Evolutionary conservation across 1,284 basidiomycete species (phyloP).

Genomic region (Microbotryum saponariae): DNA sequence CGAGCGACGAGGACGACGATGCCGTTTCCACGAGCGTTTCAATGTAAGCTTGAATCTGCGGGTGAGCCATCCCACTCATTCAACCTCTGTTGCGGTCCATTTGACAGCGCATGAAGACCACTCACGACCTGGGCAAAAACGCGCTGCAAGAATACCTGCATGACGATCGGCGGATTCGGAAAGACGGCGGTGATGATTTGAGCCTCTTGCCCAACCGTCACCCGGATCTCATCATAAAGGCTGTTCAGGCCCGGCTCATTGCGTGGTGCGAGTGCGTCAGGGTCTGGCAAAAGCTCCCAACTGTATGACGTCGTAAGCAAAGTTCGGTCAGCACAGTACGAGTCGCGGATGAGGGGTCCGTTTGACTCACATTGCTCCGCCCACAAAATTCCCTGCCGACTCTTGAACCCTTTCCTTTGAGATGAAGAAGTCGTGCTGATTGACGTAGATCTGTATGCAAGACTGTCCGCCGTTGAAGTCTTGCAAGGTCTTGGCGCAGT

Average conservation of each 20-base stretch:
- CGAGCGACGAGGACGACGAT: conserved; percentile 68
- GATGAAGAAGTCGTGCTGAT: conserved; percentile 99
- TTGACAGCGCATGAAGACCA: conserved; percentile 5
- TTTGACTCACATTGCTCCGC: conserved; percentile 29
- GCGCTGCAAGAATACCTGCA: conserved; percentile 96
- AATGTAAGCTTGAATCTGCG: conserved; percentile 86
- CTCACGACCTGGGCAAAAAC: conserved; percentile 95
- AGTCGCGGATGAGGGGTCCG: background rate
- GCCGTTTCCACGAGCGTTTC: conserved; percentile 73
- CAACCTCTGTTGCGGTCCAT: no score
- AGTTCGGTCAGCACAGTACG: conserved; percentile 15
- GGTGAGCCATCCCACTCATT: conserved; percentile 58
- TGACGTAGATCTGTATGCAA: conserved; percentile 97
- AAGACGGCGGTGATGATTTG: conserved; percentile 99
- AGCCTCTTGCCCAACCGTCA: conserved; percentile 87
- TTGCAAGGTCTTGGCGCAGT: conserved; percentile 90
- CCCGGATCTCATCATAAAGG: conserved; percentile 78
- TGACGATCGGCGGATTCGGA: conserved; percentile 91
- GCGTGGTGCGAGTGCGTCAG: conserved; percentile 68
- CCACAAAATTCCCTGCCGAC: conserved; percentile 35
- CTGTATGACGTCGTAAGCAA: conserved; percentile 43
- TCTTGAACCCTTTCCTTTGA: conserved; percentile 57
- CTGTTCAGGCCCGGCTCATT: conserved; percentile 70
- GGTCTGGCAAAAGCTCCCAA: conserved; percentile 73
- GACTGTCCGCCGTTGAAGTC: conserved; percentile 97